Percentiles rank a stretch among this genome's conserved stretches.
These are phyloP conservation scores for Mycena galopus DNA, from an alignment of 768 basidiomycete species.

Conservation along the genomic window DNA sequence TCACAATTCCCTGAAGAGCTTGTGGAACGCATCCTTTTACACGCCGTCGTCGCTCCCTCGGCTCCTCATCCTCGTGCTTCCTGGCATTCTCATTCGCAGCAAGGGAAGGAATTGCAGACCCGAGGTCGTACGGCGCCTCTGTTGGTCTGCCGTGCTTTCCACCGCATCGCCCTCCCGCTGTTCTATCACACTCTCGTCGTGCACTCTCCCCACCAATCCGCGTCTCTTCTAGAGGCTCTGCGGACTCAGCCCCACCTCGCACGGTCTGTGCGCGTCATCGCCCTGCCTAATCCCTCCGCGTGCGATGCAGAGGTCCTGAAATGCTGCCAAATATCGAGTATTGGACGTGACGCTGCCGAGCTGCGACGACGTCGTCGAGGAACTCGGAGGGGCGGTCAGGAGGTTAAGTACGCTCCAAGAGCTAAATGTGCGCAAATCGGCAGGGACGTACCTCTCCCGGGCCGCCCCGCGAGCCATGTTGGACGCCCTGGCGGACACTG, in stretches of 20 bases:
- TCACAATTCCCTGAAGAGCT: conserved; percentile 52
- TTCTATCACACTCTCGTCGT: conserved; percentile 68
- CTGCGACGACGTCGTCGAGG: not conserved
- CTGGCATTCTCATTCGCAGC: conserved; percentile 32
- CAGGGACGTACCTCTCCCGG: conserved; percentile 67
- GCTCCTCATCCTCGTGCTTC: conserved; percentile 38
- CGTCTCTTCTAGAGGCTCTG: conserved; percentile 55
- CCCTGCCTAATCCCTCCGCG: conserved; percentile 56
- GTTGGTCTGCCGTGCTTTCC: conserved; percentile 64
- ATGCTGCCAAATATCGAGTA: conserved; percentile 27
- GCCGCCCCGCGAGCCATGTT: conserved; percentile 61
- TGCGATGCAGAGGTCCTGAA: conserved; percentile 55
- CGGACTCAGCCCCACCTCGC: conserved; percentile 53
- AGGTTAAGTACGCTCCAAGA: conserved; percentile 52
- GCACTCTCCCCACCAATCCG: conserved; percentile 54
- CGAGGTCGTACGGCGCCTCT: conserved; percentile 54
- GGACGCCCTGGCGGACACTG: conserved; percentile 58
- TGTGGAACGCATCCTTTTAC: conserved; percentile 59
- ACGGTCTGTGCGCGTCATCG: conserved; percentile 55
- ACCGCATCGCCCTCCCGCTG: conserved; percentile 64
- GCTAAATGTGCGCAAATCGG: conserved; percentile 66
- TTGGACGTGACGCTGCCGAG: not conserved
- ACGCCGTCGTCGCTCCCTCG: conserved; percentile 44
- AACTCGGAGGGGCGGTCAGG: not conserved
- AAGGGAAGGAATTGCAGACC: not conserved